phyloP scores from a whole-genome alignment of 352 stramenopile genomes.

The Phytophthora lateralis region DNA sequence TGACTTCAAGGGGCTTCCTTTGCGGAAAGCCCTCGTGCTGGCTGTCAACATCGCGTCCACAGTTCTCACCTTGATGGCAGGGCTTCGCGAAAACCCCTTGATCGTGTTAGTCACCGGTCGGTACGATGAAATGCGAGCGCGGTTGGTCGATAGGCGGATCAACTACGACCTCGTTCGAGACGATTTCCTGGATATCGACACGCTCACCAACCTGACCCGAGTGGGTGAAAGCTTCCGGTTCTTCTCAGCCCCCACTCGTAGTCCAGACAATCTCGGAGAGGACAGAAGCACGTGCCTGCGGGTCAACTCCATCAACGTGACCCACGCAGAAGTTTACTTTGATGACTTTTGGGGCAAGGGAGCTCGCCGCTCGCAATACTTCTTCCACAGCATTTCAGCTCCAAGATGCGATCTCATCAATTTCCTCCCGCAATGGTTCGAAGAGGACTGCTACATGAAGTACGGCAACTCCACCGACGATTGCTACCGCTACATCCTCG shows the following conservation, averaged over 20 bases:
- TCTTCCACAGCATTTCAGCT: conserved; percentile 53
- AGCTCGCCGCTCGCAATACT: conserved; percentile 40
- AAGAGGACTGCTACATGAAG: conserved; percentile 16
- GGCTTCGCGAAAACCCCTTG: conserved; percentile 60
- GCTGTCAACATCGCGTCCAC: conserved; percentile 53
- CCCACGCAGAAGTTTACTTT: conserved; percentile 36
- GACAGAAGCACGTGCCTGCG: conserved; percentile 51
- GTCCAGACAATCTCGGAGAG: conserved; percentile 36
- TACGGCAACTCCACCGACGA: conserved; percentile 31
- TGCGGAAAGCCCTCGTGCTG: conserved; percentile 32
- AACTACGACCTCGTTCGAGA: conserved; percentile 51
- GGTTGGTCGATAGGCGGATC: conserved; percentile 40
- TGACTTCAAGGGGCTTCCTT: conserved; percentile 14
- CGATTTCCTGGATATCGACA: conserved; percentile 38
- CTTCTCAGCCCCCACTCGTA: conserved; percentile 41
- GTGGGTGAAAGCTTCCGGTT: conserved; percentile 44
- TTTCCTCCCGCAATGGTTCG: conserved; percentile 42
- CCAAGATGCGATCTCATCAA: conserved; percentile 51
- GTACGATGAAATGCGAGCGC: conserved; percentile 52
- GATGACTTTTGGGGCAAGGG: conserved; percentile 54
- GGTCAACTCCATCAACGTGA: conserved; percentile 51
- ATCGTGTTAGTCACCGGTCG: conserved; percentile 45
- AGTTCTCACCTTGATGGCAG: conserved; percentile 53
- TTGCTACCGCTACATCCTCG: conserved; percentile 60
- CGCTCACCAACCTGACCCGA: conserved; percentile 34